A percentile compares a stretch with the other conserved stretches of the same genome.
Conservation (phyloP, 75 land plant species). For the Pinus taeda region DNA sequence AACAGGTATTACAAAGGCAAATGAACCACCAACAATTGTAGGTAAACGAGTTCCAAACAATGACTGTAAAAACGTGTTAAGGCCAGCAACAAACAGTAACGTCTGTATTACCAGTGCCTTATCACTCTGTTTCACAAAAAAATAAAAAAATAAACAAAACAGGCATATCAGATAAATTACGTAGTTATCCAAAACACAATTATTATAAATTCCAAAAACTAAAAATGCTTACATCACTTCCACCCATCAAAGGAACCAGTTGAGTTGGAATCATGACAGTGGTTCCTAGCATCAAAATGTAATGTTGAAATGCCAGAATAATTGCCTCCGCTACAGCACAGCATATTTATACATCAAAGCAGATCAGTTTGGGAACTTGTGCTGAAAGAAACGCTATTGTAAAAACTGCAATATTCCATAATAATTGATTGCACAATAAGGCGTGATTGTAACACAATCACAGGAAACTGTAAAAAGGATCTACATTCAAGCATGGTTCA, state of each 20-base stretch:
- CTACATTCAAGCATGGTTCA: background rate
- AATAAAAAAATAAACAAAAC: no score
- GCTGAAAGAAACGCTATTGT: background rate
- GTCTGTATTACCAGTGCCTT: slow-evolving; percentile 56
- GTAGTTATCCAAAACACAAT: no score
- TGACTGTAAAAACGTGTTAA: slow-evolving; percentile 43
- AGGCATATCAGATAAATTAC: no score
- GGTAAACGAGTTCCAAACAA: slow-evolving; percentile 51
- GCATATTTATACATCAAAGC: slow-evolving; percentile 5
- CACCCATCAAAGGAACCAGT: slow-evolving; percentile 92
- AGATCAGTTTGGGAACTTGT: background rate
- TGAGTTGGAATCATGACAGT: slow-evolving; percentile 73
- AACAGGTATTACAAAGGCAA: slow-evolving; percentile 45
- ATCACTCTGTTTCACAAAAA: slow-evolving; percentile 36
- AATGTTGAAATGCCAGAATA: slow-evolving; percentile 87
- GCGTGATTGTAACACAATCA: background rate
- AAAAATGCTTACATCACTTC: slow-evolving; percentile 51
- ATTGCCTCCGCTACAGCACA: slow-evolving; percentile 51
- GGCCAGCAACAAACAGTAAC: slow-evolving; percentile 38
- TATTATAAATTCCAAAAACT: no score
- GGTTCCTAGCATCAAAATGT: slow-evolving; percentile 84
- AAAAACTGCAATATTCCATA: background rate
- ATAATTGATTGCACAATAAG: background rate
- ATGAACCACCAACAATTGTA: slow-evolving; percentile 40
- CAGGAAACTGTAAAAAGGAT: background rate